Conservation (phyloP, 495 filamentous ascomycete species). For the Chaetomium fimeti region DNA sequence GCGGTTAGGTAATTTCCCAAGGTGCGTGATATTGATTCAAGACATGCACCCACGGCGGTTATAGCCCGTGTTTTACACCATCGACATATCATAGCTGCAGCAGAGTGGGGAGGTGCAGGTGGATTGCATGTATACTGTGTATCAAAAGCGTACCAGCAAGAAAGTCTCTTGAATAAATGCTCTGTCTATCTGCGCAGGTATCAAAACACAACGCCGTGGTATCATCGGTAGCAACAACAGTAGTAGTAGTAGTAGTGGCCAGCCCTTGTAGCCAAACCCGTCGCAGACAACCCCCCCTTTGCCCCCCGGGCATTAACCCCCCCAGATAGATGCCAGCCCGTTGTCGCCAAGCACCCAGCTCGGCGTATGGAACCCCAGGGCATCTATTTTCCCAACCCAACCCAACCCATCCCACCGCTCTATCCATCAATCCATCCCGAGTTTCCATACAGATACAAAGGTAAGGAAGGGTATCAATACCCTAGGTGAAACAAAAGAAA, state of each 20-base stretch:
- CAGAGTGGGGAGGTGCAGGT: too few species aligned
- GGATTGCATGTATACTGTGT: background rate
- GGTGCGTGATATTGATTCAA: slow-evolving; percentile 11
- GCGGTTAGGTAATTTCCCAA: slow-evolving; percentile 14
- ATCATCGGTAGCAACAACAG: slow-evolving; percentile 2
- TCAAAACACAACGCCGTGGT: slow-evolving; percentile 3
- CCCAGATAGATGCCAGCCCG: background rate
- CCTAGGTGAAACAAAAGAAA: slow-evolving; percentile 12
- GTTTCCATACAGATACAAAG: slow-evolving; percentile 6
- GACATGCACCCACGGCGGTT: slow-evolving; percentile 13
- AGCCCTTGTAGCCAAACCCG: background rate
- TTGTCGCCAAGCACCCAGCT: slow-evolving; percentile 17
- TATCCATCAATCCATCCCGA: background rate
- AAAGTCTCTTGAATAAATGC: background rate
- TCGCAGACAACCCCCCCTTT: background rate
- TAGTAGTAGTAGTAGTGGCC: background rate
- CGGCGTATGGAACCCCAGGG: background rate
- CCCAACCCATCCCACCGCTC: background rate
- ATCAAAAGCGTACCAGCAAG: background rate
- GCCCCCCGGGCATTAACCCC: background rate
- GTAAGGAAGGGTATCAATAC: slow-evolving; percentile 1
- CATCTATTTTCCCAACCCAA: background rate
- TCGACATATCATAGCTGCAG: background rate
- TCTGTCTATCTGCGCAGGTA: background rate
- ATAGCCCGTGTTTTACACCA: background rate